Percentiles rank a stretch among this genome's conserved stretches.
These are phyloP conservation scores for Mycena chlorophos DNA, from an alignment of 768 basidiomycete species.

Conservation along the genomic window DNA sequence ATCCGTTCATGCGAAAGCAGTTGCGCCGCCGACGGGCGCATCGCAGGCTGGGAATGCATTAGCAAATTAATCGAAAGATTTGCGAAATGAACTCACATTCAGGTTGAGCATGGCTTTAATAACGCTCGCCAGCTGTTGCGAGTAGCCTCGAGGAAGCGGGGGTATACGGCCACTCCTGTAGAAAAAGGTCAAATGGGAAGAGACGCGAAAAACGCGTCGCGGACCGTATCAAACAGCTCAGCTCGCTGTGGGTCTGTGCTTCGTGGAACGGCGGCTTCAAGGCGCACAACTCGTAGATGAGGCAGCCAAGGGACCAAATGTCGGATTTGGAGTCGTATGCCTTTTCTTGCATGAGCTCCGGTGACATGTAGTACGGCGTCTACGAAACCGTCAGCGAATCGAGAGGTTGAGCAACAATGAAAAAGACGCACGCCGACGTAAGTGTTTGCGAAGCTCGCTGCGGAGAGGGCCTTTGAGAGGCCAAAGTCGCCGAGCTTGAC, in stretches of 20 bases:
- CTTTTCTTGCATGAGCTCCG: constrained; percentile 96
- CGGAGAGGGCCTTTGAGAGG: constrained; percentile 85
- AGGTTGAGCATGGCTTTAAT: constrained; percentile 88
- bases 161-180: constrained; percentile 85
- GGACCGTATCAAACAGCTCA: constrained; percentile 79
- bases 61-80: background rate
- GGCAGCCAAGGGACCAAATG: constrained; percentile 97
- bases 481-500: constrained; percentile 98
- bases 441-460: constrained; percentile 89
- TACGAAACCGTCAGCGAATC: constrained; percentile 36
- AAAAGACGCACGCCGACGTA: constrained; percentile 83
- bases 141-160: constrained; percentile 82
- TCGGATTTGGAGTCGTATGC: constrained; percentile 97
- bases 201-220: background rate
- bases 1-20: constrained; percentile 80
- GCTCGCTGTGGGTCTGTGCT: constrained; percentile 85
- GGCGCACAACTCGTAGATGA: constrained; percentile 95
- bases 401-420: background rate
- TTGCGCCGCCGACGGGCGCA: constrained; percentile 81
- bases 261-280: constrained; percentile 92
- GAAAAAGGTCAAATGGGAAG: background rate
- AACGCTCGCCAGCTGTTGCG: constrained; percentile 64
- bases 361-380: constrained; percentile 99
- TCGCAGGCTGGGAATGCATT: constrained; percentile 60
- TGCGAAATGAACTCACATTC: constrained; percentile 55